Evolutionary conservation across 306 rosid species (phyloP).

Genomic region (Luffa acutangula): DNA sequence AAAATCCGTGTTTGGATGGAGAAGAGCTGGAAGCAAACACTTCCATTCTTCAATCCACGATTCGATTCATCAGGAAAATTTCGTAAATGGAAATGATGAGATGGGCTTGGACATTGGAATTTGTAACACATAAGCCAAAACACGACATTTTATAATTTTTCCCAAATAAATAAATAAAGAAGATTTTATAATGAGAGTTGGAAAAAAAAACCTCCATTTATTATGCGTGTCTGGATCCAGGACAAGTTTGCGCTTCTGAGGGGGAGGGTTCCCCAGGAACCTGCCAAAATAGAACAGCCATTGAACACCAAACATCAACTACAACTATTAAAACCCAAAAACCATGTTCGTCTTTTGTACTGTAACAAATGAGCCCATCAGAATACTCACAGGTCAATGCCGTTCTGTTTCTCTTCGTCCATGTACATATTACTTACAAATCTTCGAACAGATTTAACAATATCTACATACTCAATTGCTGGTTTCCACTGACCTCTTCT

Average conservation of each 20-base stretch:
- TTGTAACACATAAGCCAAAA: too few species aligned
- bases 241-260: conserved; percentile 56
- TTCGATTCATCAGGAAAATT: too few species aligned
- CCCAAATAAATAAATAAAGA: too few species aligned
- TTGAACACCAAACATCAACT: background rate
- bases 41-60: too few species aligned
- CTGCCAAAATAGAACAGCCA: conserved; percentile 25
- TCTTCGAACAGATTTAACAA: conserved; percentile 70
- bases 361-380: background rate
- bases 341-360: background rate
- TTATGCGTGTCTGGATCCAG: conserved; percentile 56
- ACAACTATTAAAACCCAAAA: background rate
- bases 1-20: background rate
- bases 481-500: conserved; percentile 95
- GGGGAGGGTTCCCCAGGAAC: conserved; percentile 83
- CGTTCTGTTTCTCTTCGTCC: conserved; percentile 70
- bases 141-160: too few species aligned
- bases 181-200: background rate
- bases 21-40: too few species aligned
- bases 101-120: too few species aligned
- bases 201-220: conserved; percentile 20
- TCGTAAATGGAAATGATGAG: too few species aligned
- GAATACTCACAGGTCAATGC: conserved; percentile 58
- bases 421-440: conserved; percentile 67
- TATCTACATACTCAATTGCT: conserved; percentile 79